Evolutionary conservation across 495 filamentous ascomycete genomes (phyloP).

Genomic region (Hypoxylon trugodes): DNA sequence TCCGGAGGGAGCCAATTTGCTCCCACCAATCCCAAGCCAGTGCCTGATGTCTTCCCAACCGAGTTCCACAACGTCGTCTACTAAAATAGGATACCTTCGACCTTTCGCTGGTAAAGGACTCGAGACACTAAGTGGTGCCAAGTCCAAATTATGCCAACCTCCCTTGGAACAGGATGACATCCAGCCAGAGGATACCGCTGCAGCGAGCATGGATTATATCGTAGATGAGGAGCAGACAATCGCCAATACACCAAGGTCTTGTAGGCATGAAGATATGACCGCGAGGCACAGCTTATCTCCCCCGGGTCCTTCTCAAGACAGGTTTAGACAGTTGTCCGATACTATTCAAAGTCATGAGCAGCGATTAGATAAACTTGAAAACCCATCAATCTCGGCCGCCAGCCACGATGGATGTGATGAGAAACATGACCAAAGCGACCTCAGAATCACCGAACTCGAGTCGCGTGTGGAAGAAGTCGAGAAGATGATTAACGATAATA

Average conservation of each 20-base stretch:
- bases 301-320: slow-evolving; percentile 27
- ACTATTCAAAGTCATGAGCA: slow-evolving; percentile 59
- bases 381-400: slow-evolving; percentile 63
- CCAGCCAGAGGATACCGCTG: slow-evolving; percentile 31
- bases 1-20: slow-evolving; percentile 37
- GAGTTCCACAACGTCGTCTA: slow-evolving; percentile 57
- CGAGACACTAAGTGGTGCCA: slow-evolving; percentile 54
- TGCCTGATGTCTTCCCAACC: slow-evolving; percentile 58
- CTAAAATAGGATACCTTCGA: slow-evolving; percentile 53
- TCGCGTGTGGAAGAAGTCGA: slow-evolving; percentile 68
- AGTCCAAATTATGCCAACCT: slow-evolving; percentile 43
- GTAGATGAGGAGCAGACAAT: slow-evolving; percentile 39
- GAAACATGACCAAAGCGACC: slow-evolving; percentile 64
- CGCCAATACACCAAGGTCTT: slow-evolving; percentile 42
- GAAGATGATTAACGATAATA: slow-evolving; percentile 58
- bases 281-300: slow-evolving; percentile 37
- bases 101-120: slow-evolving; percentile 60
- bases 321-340: slow-evolving; percentile 48
- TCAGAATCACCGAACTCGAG: slow-evolving; percentile 68
- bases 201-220: slow-evolving; percentile 21
- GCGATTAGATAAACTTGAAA: slow-evolving; percentile 68
- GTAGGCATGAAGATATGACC: slow-evolving; percentile 34
- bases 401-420: slow-evolving; percentile 67
- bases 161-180: slow-evolving; percentile 35
- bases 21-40: slow-evolving; percentile 62